Percentiles rank a stretch among this genome's conserved stretches.
Evolutionary conservation across 768 basidiomycete genomes (phyloP).

Genomic region (Daedaleopsis sinensis): DNA sequence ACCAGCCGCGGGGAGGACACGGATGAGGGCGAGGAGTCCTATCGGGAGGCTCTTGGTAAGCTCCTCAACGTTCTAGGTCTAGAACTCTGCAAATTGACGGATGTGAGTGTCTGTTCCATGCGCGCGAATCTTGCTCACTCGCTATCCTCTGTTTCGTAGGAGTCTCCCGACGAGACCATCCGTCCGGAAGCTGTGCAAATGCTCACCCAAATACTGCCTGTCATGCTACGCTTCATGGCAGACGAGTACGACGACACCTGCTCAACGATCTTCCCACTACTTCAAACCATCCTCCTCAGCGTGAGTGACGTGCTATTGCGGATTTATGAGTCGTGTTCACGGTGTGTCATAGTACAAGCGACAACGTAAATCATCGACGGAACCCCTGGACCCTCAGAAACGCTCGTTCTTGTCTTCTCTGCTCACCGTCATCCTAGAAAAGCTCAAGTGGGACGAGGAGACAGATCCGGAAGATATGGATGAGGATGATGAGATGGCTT

Average conservation of each 20-base stretch:
- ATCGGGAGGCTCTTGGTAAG: constrained; percentile 86
- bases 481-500: constrained; percentile 83
- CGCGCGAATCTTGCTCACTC: neutral
- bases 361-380: constrained; percentile 58
- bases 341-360: constrained; percentile 72
- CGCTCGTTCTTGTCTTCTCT: constrained; percentile 78
- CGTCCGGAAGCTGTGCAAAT: constrained; percentile 65
- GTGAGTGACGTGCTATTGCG: constrained; percentile 47
- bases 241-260: constrained; percentile 91
- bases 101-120: constrained; percentile 48
- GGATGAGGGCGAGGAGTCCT: constrained; percentile 89
- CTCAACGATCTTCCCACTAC: constrained; percentile 79
- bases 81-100: constrained; percentile 82
- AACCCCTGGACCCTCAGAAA: constrained; percentile 64
- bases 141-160: constrained; percentile 41
- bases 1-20: constrained; percentile 63
- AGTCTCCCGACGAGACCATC: constrained; percentile 58
- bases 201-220: constrained; percentile 70
- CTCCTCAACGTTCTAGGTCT: constrained; percentile 80
- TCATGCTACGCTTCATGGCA: constrained; percentile 86
- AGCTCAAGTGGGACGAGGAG: constrained; percentile 90
- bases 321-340: neutral
- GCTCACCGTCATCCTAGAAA: constrained; percentile 76
- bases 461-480: constrained; percentile 83
- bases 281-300: constrained; percentile 71